Evolutionary conservation across 352 stramenopile species (phyloP).

Genomic region (Globisporangium rhizosaccharum): DNA sequence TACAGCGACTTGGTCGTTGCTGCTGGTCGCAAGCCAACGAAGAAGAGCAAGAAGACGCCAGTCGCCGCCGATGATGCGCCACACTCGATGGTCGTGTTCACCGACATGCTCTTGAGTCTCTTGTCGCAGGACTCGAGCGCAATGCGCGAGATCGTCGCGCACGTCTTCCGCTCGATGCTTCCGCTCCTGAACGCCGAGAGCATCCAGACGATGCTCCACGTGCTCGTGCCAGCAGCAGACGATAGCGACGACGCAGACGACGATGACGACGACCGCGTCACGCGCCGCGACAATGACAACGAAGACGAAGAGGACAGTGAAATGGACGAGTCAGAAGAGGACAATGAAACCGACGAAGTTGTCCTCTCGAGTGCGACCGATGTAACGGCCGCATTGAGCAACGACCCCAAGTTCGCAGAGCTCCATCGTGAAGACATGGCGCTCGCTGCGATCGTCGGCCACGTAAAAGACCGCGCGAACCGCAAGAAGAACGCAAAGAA

Average conservation of each 20-base stretch:
- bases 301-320: constrained; percentile 35
- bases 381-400: constrained; percentile 51
- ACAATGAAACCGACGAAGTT: constrained; percentile 41
- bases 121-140: constrained; percentile 79
- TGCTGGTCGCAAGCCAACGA: constrained; percentile 24
- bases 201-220: constrained; percentile 68
- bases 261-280: constrained; percentile 17
- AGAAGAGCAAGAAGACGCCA: constrained; percentile 27
- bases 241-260: constrained; percentile 26
- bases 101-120: constrained; percentile 77
- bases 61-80: constrained; percentile 13
- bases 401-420: constrained; percentile 54
- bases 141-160: constrained; percentile 77
- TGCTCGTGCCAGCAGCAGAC: constrained; percentile 39
- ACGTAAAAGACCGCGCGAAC: constrained; percentile 68
- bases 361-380: constrained; percentile 49
- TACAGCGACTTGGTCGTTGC: constrained; percentile 48
- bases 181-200: constrained; percentile 53
- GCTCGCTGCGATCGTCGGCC: constrained; percentile 70
- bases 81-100: constrained; percentile 64
- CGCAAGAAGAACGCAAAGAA: constrained; percentile 75
- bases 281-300: constrained; percentile 18
- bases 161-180: constrained; percentile 74
- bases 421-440: constrained; percentile 76
- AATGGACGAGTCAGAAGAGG: constrained; percentile 16